Evolutionary conservation across 2,329 filamentous ascomycete genomes (phyloP).

Genomic region (Sporothrix phasma): DNA sequence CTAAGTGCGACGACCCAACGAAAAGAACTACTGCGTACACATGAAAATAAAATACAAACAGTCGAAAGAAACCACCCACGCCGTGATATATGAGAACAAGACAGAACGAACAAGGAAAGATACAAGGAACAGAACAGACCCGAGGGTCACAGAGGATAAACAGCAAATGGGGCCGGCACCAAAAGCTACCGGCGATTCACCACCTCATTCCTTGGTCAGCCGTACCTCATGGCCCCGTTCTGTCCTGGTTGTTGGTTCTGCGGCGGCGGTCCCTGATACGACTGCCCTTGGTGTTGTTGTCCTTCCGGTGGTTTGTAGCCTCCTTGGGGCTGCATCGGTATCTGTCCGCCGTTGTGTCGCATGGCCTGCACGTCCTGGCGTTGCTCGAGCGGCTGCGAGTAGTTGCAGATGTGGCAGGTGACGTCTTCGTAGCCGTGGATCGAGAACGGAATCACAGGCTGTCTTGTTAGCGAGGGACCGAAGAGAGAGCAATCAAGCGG

Average conservation of each 20-base stretch:
- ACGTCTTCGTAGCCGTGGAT: slow-evolving; percentile 59
- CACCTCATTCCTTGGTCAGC: slow-evolving; percentile 14
- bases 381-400: slow-evolving; percentile 55
- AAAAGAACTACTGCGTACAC: too few species aligned
- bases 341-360: slow-evolving; percentile 28
- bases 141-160: not conserved
- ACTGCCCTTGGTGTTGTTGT: not conserved
- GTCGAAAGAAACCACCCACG: not conserved
- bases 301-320: slow-evolving; percentile 19
- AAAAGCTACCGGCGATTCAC: not conserved
- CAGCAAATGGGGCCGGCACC: not conserved
- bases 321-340: slow-evolving; percentile 26
- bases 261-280: not conserved
- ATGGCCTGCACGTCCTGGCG: slow-evolving; percentile 47
- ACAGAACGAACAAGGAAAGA: not conserved
- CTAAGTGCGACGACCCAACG: too few species aligned
- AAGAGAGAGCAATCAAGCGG: not conserved
- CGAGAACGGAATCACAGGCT: slow-evolving; percentile 64
- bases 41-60: too few species aligned
- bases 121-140: not conserved
- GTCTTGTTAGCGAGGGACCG: not conserved
- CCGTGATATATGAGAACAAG: not conserved
- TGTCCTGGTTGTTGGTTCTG: slow-evolving; percentile 15
- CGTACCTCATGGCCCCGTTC: slow-evolving; percentile 24
- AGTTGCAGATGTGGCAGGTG: slow-evolving; percentile 65